Conservation (phyloP, 1,284 basidiomycete genomes). For the Leccinum griseonigrum region DNA sequence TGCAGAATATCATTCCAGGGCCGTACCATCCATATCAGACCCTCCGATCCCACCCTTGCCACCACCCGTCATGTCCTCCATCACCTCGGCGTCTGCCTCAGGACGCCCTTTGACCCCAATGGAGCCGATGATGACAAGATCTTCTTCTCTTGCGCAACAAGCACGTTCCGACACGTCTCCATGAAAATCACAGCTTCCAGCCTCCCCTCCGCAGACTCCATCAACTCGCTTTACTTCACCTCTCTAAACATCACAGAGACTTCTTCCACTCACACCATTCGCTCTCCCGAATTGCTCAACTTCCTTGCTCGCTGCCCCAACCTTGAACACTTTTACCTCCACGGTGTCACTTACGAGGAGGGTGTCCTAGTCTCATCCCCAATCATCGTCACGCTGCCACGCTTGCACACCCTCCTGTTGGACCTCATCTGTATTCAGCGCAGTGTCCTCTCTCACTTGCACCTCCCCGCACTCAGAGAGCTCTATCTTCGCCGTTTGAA, state of each 20-base stretch:
- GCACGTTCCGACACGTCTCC: constrained; percentile 33
- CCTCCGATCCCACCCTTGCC: constrained; percentile 20
- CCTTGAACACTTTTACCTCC: constrained; percentile 55
- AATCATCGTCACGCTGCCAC: constrained; percentile 48
- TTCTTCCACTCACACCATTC: constrained; percentile 27
- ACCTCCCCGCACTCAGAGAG: constrained; percentile 53
- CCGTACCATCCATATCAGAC: constrained; percentile 15
- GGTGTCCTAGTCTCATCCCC: constrained; percentile 29
- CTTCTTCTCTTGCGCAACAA: constrained; percentile 30
- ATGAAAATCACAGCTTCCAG: constrained; percentile 45
- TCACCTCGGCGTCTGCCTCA: constrained; percentile 27
- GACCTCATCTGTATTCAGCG: constrained; percentile 61
- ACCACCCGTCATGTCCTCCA: constrained; percentile 25
- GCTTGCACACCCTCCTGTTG: constrained; percentile 53
- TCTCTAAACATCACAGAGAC: constrained; percentile 54
- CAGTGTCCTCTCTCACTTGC: constrained; percentile 56
- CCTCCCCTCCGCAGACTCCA: constrained; percentile 42
- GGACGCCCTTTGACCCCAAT: constrained; percentile 28
- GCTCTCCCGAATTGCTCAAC: constrained; percentile 47
- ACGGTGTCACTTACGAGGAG: constrained; percentile 52
- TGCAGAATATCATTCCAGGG: constrained; percentile 40
- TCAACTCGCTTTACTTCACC: constrained; percentile 53
- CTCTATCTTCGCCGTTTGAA: constrained; percentile 67
- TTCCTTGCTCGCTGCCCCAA: constrained; percentile 59
- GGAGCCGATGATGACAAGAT: constrained; percentile 31